Percentiles rank a stretch among this genome's conserved stretches.
Conservation (phyloP, 2,329 filamentous ascomycete genomes). For the Aureobasidium vineae region DNA sequence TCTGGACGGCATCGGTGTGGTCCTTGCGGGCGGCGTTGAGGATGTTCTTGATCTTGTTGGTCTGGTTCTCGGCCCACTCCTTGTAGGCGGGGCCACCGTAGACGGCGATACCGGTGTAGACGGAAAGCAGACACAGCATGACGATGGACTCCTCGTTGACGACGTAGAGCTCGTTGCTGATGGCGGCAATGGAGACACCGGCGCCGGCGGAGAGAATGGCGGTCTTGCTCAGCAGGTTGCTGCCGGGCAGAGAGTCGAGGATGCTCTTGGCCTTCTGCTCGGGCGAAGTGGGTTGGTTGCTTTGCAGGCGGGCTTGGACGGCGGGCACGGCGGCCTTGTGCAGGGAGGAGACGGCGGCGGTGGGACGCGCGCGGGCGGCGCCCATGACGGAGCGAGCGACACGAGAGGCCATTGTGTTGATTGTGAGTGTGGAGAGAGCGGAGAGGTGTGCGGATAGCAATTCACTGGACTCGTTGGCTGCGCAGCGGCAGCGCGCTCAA, state of each 20-base stretch:
- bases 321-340: constrained; percentile 73
- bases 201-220: constrained; percentile 93
- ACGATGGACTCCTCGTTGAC: constrained; percentile 98
- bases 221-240: constrained; percentile 89
- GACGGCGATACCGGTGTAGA: constrained; percentile 90
- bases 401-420: constrained; percentile 91
- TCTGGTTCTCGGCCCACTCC: constrained; percentile 87
- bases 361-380: constrained; percentile 80
- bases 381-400: constrained; percentile 92
- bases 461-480: constrained; percentile 11
- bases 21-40: constrained; percentile 90
- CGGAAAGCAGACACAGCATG: constrained; percentile 84
- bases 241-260: constrained; percentile 89
- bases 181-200: constrained; percentile 86
- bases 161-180: constrained; percentile 99
- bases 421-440: constrained; percentile 47
- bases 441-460: constrained; percentile 19
- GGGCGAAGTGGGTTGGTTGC: constrained; percentile 82
- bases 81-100: constrained; percentile 90
- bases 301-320: constrained; percentile 59
- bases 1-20: constrained; percentile 94
- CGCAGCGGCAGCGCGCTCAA: not conserved
- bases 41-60: constrained; percentile 90
- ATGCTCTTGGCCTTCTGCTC: constrained; percentile 97
- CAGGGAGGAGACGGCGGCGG: constrained; percentile 59